Conservation (phyloP, 805 yeast genomes). For the Spathaspora boniae region DNA sequence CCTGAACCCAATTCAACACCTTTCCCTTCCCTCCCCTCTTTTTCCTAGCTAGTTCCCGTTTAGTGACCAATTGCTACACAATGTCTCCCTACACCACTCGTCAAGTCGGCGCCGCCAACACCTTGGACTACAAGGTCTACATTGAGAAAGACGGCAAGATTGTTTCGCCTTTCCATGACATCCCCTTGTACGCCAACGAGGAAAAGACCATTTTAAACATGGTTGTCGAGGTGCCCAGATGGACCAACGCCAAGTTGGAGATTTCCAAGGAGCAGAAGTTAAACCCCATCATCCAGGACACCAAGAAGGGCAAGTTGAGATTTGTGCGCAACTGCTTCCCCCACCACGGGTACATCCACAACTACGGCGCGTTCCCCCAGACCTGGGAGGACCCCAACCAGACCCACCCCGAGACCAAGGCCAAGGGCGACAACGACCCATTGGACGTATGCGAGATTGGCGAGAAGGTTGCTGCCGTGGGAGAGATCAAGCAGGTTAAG, state of each 20-base stretch:
- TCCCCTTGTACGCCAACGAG: conserved; percentile 82
- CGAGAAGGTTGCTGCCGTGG: conserved; percentile 44
- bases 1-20: conserved; percentile 3
- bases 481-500: conserved; percentile 60
- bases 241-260: conserved; percentile 97
- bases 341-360: conserved; percentile 97
- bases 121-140: conserved; percentile 88
- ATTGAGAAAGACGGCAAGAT: conserved; percentile 92
- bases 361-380: conserved; percentile 98
- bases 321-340: conserved; percentile 98
- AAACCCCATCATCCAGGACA: conserved; percentile 96
- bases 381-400: conserved; percentile 78
- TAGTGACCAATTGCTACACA: conserved; percentile 5
- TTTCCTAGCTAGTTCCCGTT: conserved; percentile 1
- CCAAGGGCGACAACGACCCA: conserved; percentile 90
- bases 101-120: conserved; percentile 93
- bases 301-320: conserved; percentile 94
- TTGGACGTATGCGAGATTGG: conserved; percentile 62
- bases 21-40: neutral
- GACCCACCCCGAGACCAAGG: conserved; percentile 57
- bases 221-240: conserved; percentile 97
- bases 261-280: conserved; percentile 78
- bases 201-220: conserved; percentile 74
- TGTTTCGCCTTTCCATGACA: conserved; percentile 87
- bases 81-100: conserved; percentile 87